Evolutionary conservation across 148 eudicot genomes (phyloP).

Genomic region (Salicornia ramosissima): DNA sequence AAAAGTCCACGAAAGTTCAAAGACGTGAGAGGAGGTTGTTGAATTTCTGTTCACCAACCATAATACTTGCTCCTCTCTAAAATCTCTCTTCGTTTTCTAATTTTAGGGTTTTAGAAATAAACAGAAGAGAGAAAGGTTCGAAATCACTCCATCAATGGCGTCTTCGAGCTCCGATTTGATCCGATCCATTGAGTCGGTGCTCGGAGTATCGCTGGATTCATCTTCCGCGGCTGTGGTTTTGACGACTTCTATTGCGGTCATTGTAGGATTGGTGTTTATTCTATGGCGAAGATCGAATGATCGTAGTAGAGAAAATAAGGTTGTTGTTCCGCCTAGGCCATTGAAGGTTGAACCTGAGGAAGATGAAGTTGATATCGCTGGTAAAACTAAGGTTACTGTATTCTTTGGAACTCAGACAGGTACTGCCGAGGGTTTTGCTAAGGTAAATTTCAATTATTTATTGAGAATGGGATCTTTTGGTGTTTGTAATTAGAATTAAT

Average conservation of each 20-base stretch:
- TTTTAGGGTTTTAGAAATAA: conserved; percentile 13
- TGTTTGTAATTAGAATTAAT: not conserved
- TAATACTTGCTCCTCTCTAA: not conserved
- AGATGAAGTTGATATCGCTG: conserved; percentile 50
- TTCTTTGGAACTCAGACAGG: conserved; percentile 88
- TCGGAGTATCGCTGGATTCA: conserved; percentile 37
- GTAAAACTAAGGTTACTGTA: conserved; percentile 53
- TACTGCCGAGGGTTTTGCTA: conserved; percentile 89
- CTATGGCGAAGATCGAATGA: conserved; percentile 53
- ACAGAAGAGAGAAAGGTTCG: conserved; percentile 7
- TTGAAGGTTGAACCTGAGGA: conserved; percentile 35
- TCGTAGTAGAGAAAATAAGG: conserved; percentile 33
- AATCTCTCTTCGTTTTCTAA: not conserved
- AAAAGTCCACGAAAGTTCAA: conserved; percentile 10
- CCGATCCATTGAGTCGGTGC: conserved; percentile 38
- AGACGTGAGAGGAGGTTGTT: not conserved
- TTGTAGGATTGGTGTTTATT: conserved; percentile 45
- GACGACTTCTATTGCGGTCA: conserved; percentile 56
- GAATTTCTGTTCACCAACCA: conserved; percentile 13
- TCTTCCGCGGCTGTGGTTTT: conserved; percentile 27
- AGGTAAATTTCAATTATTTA: conserved; percentile 37
- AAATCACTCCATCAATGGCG: conserved; percentile 23
- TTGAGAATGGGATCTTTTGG: not conserved
- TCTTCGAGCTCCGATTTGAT: conserved; percentile 37
- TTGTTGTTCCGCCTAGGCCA: conserved; percentile 38